Evolutionary conservation across 768 basidiomycete genomes (phyloP).

Genomic region (Tulasnella sp.): DNA sequence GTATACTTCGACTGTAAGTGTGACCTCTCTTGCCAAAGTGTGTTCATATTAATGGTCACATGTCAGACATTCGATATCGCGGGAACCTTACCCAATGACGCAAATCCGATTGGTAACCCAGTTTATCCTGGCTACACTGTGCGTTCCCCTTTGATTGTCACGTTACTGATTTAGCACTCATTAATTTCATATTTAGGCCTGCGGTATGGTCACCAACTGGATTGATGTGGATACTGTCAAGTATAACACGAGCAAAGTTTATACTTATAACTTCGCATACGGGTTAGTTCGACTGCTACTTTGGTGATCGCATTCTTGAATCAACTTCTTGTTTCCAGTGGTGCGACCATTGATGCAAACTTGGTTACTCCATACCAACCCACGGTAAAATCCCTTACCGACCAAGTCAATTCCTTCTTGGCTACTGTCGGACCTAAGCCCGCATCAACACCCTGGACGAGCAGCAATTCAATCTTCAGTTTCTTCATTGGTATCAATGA

Average conservation of each 20-base stretch:
- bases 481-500: conserved; percentile 68
- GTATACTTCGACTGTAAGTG: conserved; percentile 45
- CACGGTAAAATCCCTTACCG: conserved; percentile 32
- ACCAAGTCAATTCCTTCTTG: conserved; percentile 52
- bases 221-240: conserved; percentile 40
- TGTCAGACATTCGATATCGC: background rate
- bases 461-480: conserved; percentile 44
- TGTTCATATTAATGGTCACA: conserved; percentile 37
- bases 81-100: background rate
- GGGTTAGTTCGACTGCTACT: conserved; percentile 56
- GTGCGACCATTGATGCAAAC: conserved; percentile 2
- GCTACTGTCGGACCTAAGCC: conserved; percentile 36
- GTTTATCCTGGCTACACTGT: background rate
- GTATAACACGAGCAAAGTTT: conserved; percentile 40
- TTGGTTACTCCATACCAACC: conserved; percentile 4
- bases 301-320: conserved; percentile 31
- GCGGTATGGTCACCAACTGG: conserved; percentile 46
- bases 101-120: conserved; percentile 39
- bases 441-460: conserved; percentile 41
- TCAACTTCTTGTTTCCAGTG: conserved; percentile 17
- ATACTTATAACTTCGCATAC: conserved; percentile 54
- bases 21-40: conserved; percentile 25
- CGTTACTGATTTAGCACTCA: conserved; percentile 25
- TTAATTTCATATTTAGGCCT: conserved; percentile 27
- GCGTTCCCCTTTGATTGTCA: background rate